Base-by-base conservation (phyloP, 2,329 filamentous ascomycete genomes). In the Fusarium napiforme region DNA sequence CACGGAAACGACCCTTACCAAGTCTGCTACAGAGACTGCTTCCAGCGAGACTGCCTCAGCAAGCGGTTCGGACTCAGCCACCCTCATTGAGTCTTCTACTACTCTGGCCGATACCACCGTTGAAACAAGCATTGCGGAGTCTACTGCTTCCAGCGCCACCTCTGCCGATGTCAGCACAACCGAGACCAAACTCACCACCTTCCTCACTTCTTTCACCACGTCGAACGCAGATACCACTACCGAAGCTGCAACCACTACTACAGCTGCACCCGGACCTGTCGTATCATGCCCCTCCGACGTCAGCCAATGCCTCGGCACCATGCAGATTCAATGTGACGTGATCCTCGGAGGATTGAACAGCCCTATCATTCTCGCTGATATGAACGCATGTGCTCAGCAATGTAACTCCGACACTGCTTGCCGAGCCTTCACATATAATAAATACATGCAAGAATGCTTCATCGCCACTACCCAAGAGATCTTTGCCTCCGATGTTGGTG, bases 21-120 rank as follows among this genome's bases (percentile, higher is more conserved):
- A 39, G 23, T 28, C 50, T 19, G 7, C 4, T n/a, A 15, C 28
- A 5, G 19, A 39, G 14, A 19, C 32, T 52, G 11, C 32, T 14
- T 21, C n/a, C 12, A 23, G 21, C 5, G 43, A 9, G 18, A 19
- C 23, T 4, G 23, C 23, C 42, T 26, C 16, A 8, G 7, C n/a
- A 23, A 18, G 15, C 10, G n/a, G 16, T 5, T 43, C n/a, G 0
- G 15, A 2, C 16, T 45, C 42, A 26, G 10, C 4, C 4, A 45
- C 42, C 0, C 0, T 9, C 5, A 4, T 9, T 1, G 23, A 45
- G 18, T 26, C 43, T 9, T 19, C 43, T 7, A 26, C 18, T 3
- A 26, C 43, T 46, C 23, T 28, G 8, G 23, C 11, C 5, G 43
- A 19, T 7, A 28, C 43, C 43, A 21, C 43, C 3, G 19, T 14